phyloP scores from a whole-genome alignment of 73 alveolate species.

The Stentor roeselii region DNA sequence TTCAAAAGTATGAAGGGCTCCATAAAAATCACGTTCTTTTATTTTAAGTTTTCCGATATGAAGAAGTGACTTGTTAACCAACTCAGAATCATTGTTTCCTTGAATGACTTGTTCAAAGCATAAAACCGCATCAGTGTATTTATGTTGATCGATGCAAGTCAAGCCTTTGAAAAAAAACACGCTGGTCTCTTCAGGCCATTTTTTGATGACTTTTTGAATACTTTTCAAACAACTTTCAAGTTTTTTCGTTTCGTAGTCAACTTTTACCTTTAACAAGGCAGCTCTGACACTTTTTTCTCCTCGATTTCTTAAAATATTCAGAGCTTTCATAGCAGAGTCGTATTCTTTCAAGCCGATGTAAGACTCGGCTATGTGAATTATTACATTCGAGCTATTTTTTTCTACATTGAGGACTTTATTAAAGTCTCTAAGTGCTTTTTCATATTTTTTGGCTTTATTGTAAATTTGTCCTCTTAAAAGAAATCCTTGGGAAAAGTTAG shows the following conservation, averaged over 20 bases:
- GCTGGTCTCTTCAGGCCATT: neutral
- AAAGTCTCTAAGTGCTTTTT: slow-evolving; percentile 10
- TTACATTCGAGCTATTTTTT: neutral
- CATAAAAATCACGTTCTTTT: slow-evolving; percentile 15
- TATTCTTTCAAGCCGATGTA: neutral
- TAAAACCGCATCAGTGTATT: slow-evolving; percentile 22
- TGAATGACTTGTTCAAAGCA: slow-evolving; percentile 16
- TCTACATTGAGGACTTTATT: neutral
- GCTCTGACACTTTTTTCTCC: neutral
- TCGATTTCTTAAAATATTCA: neutral
- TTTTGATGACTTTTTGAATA: neutral
- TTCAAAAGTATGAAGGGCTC: slow-evolving; percentile 7
- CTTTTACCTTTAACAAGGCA: neutral
- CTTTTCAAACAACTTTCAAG: neutral
- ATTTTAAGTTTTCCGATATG: neutral
- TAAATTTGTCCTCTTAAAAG: slow-evolving; percentile 2
- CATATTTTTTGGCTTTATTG: neutral
- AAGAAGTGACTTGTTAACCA: neutral
- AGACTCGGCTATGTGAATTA: neutral
- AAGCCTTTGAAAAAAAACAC: neutral
- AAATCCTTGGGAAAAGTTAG: neutral
- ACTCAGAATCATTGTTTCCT: neutral
- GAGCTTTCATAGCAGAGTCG: neutral
- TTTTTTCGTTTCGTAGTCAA: neutral
- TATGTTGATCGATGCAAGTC: neutral